A percentile compares a stretch with the other conserved stretches of the same genome.
Conservation (phyloP, 306 rosid species). For the Quercus bicolor region DNA sequence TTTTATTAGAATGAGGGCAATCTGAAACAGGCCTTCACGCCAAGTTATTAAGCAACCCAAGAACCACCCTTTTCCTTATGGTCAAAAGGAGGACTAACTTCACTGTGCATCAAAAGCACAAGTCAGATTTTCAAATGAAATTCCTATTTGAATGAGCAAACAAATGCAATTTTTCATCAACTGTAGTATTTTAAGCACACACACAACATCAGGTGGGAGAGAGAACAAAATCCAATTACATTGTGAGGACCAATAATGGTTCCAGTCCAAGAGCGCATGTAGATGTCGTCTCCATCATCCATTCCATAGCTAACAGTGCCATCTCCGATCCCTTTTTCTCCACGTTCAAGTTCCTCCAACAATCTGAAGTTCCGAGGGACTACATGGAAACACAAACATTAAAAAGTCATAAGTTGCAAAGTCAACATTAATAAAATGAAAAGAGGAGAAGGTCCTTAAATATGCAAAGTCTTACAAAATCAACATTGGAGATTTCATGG, state of each 20-base stretch:
- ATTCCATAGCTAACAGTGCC: constrained; percentile 96
- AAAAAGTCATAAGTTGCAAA: not conserved
- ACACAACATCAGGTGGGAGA: not conserved
- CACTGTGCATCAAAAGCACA: not conserved
- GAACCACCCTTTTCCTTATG: not conserved
- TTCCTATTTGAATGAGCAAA: not conserved
- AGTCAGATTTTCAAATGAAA: not conserved
- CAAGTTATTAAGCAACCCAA: not conserved
- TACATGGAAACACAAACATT: constrained; percentile 37
- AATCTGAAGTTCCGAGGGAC: constrained; percentile 99
- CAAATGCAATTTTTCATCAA: not conserved
- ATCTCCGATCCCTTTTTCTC: constrained; percentile 91
- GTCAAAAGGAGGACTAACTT: not conserved
- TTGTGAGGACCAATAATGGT: constrained; percentile 98
- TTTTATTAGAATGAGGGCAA: too few species aligned
- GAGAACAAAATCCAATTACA: constrained; percentile 40
- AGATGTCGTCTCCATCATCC: constrained; percentile 99
- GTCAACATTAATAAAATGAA: not conserved
- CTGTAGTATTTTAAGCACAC: not conserved
- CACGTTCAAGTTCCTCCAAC: constrained; percentile 99
- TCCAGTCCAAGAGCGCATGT: constrained; percentile 94
- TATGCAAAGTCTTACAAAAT: not conserved
- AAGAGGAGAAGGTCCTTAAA: not conserved
- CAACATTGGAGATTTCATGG: not conserved
- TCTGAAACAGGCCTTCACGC: not conserved